Evolutionary conservation across 345 rosid genomes (phyloP).

Genomic region (Fremontodendron californicum): DNA sequence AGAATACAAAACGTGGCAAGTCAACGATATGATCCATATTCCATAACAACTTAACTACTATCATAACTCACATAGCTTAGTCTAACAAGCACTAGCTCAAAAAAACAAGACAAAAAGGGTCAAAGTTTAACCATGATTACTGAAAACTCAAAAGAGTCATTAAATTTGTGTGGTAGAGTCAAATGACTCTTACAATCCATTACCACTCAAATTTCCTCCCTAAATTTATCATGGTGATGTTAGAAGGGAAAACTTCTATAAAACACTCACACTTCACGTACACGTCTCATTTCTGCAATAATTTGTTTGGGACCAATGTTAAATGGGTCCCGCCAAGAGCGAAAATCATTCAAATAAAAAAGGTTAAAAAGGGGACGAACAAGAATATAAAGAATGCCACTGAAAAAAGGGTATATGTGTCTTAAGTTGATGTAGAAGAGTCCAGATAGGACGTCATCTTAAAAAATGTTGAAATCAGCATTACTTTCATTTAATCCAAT

Average conservation of each 20-base stretch:
- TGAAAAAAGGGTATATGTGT: neutral
- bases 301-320: neutral
- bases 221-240: neutral
- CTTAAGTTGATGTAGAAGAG: neutral
- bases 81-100: neutral
- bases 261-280: neutral
- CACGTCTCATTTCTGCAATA: neutral
- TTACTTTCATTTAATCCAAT: neutral
- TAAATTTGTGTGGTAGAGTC: neutral
- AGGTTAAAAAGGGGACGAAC: neutral
- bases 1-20: neutral
- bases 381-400: neutral
- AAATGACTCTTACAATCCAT: neutral
- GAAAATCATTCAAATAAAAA: conserved; percentile 6
- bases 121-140: neutral
- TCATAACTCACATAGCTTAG: neutral
- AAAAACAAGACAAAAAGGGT: no score
- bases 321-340: conserved; percentile 7
- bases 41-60: neutral
- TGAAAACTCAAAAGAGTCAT: neutral
- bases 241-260: neutral
- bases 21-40: neutral
- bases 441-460: neutral
- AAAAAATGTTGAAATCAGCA: neutral
- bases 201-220: neutral